Evolutionary conservation across 345 rosid genomes (phyloP), one percentile per base, ranked within the genome.

Genomic region (Psidium friedrichsthalianum): DNA sequence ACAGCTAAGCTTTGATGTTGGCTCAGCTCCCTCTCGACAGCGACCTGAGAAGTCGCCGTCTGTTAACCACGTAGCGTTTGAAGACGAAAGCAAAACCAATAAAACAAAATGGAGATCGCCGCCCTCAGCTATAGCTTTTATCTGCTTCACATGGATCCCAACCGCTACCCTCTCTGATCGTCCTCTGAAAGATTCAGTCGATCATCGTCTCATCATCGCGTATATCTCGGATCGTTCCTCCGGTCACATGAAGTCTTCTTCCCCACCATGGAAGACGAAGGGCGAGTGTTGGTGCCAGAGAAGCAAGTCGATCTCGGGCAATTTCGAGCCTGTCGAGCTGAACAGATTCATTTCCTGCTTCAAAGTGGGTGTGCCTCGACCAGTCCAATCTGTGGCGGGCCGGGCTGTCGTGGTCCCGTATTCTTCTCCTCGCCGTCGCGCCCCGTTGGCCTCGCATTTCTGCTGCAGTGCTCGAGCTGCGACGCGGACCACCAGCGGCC

Each of bases 371-470:
- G 44, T 90, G 90, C 61, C 55, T 92, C 36, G 99, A 96, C 87
- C 96, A 94, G 82, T 92, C 98, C 13, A 94, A 59, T 29, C 84
- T 86, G 1, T 92, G 95, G 90, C 90, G 83, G 59, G 87, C 91
- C 74, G 83, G 88, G 32, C 89, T 96, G 12, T 94, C 98, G 2
- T 95, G 98, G 95, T 94, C 94, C 94, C 5, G 59, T 95, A 18
- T 95, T 96, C 90, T 89, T 94, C 80, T 94, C 64, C 91, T 96
- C 3, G 91, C 93, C 44, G 64, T 94, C 11, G 92, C n/a, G 90
- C 86, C 16, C 99, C 99, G 27, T 74, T 95, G 20, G 90, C 93
- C 22, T 95, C 99, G 0, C 99, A 95, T 92, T 93, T 94, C 85
- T 90, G 44, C 91, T 95, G 47, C 86, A 88, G 3, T 95, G 99